Conservation (phyloP, 2,329 filamentous ascomycete genomes). For the Cercospora sp. region DNA sequence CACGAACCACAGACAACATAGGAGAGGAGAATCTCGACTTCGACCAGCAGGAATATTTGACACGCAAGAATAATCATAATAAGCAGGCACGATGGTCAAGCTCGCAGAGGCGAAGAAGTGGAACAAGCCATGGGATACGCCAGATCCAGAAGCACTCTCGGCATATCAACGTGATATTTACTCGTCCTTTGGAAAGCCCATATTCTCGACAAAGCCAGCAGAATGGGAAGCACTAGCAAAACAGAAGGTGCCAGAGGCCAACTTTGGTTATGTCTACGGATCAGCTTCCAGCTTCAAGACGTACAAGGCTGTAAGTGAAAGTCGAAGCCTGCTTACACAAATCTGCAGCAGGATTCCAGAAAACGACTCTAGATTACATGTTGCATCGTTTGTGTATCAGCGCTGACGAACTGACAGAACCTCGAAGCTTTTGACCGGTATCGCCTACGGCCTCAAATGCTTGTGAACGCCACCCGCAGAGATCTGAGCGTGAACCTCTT, state of each 20-base stretch:
- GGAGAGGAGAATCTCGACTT: background rate
- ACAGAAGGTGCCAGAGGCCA: constrained; percentile 38
- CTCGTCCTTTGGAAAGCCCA: constrained; percentile 39
- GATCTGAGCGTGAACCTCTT: constrained; percentile 34
- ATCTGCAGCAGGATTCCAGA: no score
- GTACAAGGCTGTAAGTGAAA: constrained; percentile 28
- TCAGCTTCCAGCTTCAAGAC: constrained; percentile 43
- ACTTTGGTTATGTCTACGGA: constrained; percentile 44
- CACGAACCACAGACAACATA: background rate
- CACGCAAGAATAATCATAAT: background rate
- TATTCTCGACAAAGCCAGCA: constrained; percentile 44
- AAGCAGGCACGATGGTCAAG: constrained; percentile 19
- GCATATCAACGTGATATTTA: constrained; percentile 41
- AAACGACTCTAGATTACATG: no score
- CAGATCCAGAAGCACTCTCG: constrained; percentile 40
- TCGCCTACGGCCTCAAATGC: constrained; percentile 44
- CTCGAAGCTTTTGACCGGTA: constrained; percentile 44
- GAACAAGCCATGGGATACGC: constrained; percentile 34
- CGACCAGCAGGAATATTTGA: background rate
- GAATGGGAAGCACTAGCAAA: constrained; percentile 44
- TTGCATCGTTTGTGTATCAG: no score
- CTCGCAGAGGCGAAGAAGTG: constrained; percentile 24
- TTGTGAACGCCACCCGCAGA: constrained; percentile 42
- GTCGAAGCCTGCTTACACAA: no score
- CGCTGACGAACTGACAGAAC: constrained; percentile 29